A percentile compares a stretch with the other conserved stretches of the same genome.
Conservation (phyloP, 805 yeast species). For the Pichia occidentalis region DNA sequence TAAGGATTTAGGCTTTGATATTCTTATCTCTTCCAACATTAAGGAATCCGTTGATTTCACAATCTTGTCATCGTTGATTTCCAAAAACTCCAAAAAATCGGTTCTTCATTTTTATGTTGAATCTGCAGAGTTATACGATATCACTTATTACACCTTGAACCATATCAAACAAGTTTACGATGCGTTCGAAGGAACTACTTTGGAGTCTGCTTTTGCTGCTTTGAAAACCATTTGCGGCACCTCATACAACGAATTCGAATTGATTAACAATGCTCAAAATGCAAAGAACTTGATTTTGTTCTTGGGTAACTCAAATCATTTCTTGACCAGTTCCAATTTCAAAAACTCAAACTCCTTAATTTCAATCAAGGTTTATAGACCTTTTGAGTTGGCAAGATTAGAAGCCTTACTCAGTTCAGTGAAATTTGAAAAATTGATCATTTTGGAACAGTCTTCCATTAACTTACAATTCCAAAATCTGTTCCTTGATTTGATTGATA, state of each 20-base stretch:
- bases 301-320: constrained; percentile 46
- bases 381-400: constrained; percentile 55
- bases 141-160: constrained; percentile 11
- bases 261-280: constrained; percentile 17
- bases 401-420: constrained; percentile 39
- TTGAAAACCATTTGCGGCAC: constrained; percentile 24
- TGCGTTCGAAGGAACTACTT: constrained; percentile 23
- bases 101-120: constrained; percentile 64
- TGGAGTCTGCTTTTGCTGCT: constrained; percentile 30
- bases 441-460: constrained; percentile 58
- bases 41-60: constrained; percentile 49
- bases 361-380: constrained; percentile 61
- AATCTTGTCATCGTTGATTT: constrained; percentile 51
- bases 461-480: constrained; percentile 35
- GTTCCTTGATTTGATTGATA: constrained; percentile 67
- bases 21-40: constrained; percentile 57
- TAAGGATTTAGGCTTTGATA: constrained; percentile 59
- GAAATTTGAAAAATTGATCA: constrained; percentile 44
- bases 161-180: constrained; percentile 13
- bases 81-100: constrained; percentile 43
- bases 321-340: constrained; percentile 15
- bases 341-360: constrained; percentile 37
- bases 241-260: constrained; percentile 36
- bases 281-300: constrained; percentile 44
- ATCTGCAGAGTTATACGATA: constrained; percentile 4